phyloP scores from a whole-genome alignment of 805 yeast genomes.

The Hanseniaspora lachancei region DNA sequence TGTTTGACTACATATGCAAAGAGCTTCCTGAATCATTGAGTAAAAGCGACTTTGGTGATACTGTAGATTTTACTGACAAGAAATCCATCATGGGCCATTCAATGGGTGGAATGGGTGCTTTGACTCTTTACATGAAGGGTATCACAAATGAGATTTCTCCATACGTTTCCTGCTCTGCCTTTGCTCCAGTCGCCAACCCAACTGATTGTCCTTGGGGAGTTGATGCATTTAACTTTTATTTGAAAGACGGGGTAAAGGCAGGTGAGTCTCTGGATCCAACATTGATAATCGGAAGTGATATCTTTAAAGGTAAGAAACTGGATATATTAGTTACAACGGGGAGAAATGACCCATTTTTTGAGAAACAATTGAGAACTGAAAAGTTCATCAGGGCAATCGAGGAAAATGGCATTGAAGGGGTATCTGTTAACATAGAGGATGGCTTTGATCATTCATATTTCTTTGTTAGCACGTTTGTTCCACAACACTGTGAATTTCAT shows the following conservation, averaged over 20 bases:
- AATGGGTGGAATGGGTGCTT: conserved; percentile 96
- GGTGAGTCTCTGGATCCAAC: conserved; percentile 85
- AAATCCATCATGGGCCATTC: conserved; percentile 89
- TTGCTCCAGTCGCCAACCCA: conserved; percentile 84
- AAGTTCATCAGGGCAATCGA: conserved; percentile 46
- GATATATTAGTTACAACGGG: conserved; percentile 79
- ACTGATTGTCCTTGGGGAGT: conserved; percentile 71
- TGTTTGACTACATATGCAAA: conserved; percentile 69
- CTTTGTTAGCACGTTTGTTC: conserved; percentile 67
- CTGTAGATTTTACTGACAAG: conserved; percentile 46
- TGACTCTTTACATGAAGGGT: conserved; percentile 52
- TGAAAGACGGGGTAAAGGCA: conserved; percentile 29
- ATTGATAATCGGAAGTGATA: conserved; percentile 39
- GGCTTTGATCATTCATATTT: conserved; percentile 89
- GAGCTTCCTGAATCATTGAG: conserved; percentile 53
- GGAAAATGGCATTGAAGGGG: conserved; percentile 45
- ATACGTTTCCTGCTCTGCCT: conserved; percentile 73
- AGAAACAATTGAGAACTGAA: conserved; percentile 62
- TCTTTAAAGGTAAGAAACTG: conserved; percentile 35
- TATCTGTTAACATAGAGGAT: conserved; percentile 50
- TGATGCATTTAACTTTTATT: conserved; percentile 67
- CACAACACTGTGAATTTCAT: conserved; percentile 75
- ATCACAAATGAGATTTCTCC: conserved; percentile 34
- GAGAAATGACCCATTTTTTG: conserved; percentile 56
- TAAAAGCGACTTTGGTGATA: conserved; percentile 26